A percentile compares a stretch with the other conserved stretches of the same genome.
Conservation (phyloP, 257 asterid species). For the Jaltomata sinuosa region DNA sequence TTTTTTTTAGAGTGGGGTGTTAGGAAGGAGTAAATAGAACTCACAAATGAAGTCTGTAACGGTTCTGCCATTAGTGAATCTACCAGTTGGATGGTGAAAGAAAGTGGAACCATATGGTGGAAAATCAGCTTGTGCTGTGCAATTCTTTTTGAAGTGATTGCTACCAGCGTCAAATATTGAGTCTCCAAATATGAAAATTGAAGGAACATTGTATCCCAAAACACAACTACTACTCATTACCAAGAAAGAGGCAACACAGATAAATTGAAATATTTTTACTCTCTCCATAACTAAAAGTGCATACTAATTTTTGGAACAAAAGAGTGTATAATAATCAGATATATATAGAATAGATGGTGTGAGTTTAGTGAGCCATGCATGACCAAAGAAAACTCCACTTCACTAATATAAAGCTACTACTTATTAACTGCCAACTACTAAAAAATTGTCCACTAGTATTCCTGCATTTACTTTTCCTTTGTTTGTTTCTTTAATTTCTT, state of each 20-base stretch:
- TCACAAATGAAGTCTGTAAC: slow-evolving; percentile 60
- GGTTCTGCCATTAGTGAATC: slow-evolving; percentile 70
- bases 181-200: slow-evolving; percentile 61
- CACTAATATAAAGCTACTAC: not conserved
- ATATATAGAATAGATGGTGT: not conserved
- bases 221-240: not conserved
- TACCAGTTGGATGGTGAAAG: slow-evolving; percentile 71
- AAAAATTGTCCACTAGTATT: too few species aligned
- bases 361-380: slow-evolving; percentile 33
- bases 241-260: not conserved
- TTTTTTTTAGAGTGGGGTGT: not conserved
- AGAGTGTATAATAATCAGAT: not conserved
- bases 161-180: slow-evolving; percentile 70
- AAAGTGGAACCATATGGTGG: slow-evolving; percentile 68
- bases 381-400: slow-evolving; percentile 3
- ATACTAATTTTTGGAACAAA: not conserved
- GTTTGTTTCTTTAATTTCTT: not conserved
- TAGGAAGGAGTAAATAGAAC: not conserved
- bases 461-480: not conserved
- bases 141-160: slow-evolving; percentile 46
- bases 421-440: slow-evolving; percentile 2
- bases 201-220: slow-evolving; percentile 24
- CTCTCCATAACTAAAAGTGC: slow-evolving; percentile 1
- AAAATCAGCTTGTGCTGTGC: slow-evolving; percentile 65
- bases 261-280: not conserved